Conservation (phyloP, 2,329 filamentous ascomycete genomes). For the Elsinoe fawcettii region DNA sequence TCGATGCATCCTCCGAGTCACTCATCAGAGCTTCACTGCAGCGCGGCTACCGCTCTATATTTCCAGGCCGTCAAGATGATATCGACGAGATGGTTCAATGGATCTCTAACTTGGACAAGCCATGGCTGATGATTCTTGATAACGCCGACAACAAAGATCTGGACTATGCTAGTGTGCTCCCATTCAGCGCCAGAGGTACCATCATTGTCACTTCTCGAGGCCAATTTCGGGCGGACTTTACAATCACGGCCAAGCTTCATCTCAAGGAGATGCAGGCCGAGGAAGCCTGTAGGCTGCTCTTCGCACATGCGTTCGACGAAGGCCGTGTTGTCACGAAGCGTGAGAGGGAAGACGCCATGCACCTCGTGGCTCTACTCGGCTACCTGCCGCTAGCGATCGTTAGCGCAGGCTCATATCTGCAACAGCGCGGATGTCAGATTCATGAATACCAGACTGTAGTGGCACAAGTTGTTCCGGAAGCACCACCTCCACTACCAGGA, state of each 20-base stretch:
- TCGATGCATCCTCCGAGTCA: background rate
- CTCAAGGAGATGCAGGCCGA: background rate
- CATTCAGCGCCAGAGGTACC: background rate
- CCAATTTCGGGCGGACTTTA: background rate
- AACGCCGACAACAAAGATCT: background rate
- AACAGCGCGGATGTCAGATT: background rate
- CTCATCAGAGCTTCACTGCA: background rate
- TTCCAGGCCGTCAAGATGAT: background rate
- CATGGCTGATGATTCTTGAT: background rate
- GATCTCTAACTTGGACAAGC: background rate
- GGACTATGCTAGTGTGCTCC: background rate
- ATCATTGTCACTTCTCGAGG: background rate
- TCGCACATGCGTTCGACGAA: background rate
- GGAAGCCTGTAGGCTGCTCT: background rate
- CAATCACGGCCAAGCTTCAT: background rate
- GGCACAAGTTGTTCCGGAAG: background rate
- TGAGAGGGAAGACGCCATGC: background rate
- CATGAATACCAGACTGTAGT: background rate
- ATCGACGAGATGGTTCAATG: background rate
- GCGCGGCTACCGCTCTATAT: background rate
- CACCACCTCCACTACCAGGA: background rate
- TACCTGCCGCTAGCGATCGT: background rate
- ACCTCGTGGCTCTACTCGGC: background rate
- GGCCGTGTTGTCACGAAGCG: background rate
- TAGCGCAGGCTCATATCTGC: background rate